These are phyloP conservation scores for Penicillium cinerascens DNA, from an alignment of 495 filamentous ascomycete genomes.

Conservation along the genomic window DNA sequence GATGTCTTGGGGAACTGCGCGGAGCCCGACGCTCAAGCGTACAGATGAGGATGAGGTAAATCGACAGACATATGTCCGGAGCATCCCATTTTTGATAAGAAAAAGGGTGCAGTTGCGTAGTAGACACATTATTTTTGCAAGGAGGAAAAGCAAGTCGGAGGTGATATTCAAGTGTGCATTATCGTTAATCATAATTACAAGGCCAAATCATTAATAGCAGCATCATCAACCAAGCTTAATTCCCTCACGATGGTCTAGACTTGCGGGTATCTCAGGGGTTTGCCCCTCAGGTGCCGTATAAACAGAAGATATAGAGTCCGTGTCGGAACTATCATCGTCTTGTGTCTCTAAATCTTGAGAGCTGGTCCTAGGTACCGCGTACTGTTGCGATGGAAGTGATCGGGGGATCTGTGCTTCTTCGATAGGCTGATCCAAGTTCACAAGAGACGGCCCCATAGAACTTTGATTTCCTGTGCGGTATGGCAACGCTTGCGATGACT, in stretches of 20 bases:
- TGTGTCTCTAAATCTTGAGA: neutral
- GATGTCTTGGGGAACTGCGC: no score
- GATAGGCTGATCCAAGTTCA: neutral
- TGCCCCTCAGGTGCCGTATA: slow-evolving; percentile 21
- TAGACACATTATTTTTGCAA: no score
- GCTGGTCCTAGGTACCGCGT: neutral
- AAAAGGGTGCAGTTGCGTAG: no score
- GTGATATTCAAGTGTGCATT: no score
- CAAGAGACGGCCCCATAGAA: neutral
- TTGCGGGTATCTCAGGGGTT: neutral
- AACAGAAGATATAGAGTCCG: slow-evolving; percentile 19
- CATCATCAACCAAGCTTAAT: neutral
- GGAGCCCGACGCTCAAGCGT: no score
- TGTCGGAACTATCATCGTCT: slow-evolving; percentile 8
- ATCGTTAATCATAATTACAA: no score
- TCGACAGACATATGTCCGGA: no score
- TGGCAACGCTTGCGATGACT: neutral
- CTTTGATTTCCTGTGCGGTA: neutral
- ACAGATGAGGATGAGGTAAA: no score
- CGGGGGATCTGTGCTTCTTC: neutral
- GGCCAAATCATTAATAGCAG: neutral
- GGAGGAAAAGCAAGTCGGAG: no score
- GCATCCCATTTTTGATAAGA: no score
- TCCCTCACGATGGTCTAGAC: neutral
- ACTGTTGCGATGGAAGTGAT: neutral